A percentile compares a stretch with the other conserved stretches of the same genome.
These are phyloP conservation scores for Rhizopogon roseolus DNA, from an alignment of 768 basidiomycete genomes.

Conservation along the genomic window DNA sequence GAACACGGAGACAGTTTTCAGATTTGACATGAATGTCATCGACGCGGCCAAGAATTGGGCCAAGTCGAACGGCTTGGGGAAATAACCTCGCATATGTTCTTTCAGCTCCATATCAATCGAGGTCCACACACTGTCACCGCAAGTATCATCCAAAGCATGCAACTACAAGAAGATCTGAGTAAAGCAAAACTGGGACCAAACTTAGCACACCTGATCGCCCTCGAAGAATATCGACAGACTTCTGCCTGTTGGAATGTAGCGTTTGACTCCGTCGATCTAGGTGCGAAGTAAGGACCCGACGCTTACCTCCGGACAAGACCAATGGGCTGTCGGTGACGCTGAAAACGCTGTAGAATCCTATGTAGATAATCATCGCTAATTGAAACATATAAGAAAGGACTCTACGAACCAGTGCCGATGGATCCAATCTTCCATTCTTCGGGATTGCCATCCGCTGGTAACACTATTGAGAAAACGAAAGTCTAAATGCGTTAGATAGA, in stretches of 20 bases:
- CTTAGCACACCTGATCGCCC: conserved; percentile 6
- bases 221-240: conserved; percentile 3
- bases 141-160: not conserved
- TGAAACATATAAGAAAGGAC: not conserved
- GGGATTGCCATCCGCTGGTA: conserved; percentile 46
- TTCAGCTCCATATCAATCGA: conserved; percentile 42
- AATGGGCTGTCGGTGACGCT: conserved; percentile 22
- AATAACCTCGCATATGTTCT: conserved; percentile 27
- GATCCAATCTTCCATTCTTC: conserved; percentile 51
- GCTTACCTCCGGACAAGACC: conserved; percentile 18
- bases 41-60: conserved; percentile 42
- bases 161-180: not conserved
- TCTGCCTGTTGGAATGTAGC: not conserved
- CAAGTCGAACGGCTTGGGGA: conserved; percentile 42
- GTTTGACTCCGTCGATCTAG: not conserved
- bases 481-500: not conserved
- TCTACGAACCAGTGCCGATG: conserved; percentile 27
- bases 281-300: not conserved
- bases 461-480: not conserved
- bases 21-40: conserved; percentile 43
- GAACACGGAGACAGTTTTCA: conserved; percentile 13
- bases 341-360: conserved; percentile 25
- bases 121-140: conserved; percentile 29
- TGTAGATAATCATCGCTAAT: too few relatives aligned
- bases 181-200: not conserved